Evolutionary conservation across 352 stramenopile genomes (phyloP), one percentile per base, ranked within the genome.

Genomic region (Globisporangium sylvaticum): DNA sequence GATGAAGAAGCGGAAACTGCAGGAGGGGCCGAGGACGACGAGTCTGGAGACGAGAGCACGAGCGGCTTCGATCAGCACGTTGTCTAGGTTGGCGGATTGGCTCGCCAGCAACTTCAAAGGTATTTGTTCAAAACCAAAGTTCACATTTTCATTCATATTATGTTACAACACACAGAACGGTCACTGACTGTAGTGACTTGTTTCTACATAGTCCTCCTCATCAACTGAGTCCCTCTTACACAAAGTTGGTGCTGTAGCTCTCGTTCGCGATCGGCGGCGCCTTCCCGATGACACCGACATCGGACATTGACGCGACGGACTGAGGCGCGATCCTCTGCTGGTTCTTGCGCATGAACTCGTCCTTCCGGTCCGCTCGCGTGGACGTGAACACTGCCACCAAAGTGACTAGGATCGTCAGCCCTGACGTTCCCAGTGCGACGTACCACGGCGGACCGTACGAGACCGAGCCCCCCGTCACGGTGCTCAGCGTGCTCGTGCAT

Each of bases 401-500:
- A 18, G 59, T 65, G 4, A 46, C 46, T 8, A 65, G 31, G 6
- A 57, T 32, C 22, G 59, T 65, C 22, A 65, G n/a, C 24, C 12
- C 59, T 1, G 59, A 42, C 18, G 24, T 65, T 10, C 22, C 59
- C 7, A 65, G 46, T 8, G 24, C 46, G 9, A 65, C 14, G 29
- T 27, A 57, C n/a, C 22, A 65, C 4, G 60, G 60, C 3, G 60
- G 60, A 39, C 60, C 60, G 25, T 65, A 65, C 18, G 60, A 65
- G 27, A 58, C 25, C 3, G 15, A 20, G 0, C 22, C 24, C 12
- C 60, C 48, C 3, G 44, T 58, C n/a, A 58, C 27, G 5, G 27
- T 42, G n/a, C 60, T 65, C 42, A 65, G 12, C n/a, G 60, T 58
- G 27, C 9, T 59, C 0, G 73, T 78, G 34, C 75, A 82, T 9